A percentile compares a stretch with the other conserved stretches of the same genome.
These are phyloP conservation scores for Sequoiadendron giganteum DNA, from an alignment of 75 land plant species.

Conservation along the genomic window DNA sequence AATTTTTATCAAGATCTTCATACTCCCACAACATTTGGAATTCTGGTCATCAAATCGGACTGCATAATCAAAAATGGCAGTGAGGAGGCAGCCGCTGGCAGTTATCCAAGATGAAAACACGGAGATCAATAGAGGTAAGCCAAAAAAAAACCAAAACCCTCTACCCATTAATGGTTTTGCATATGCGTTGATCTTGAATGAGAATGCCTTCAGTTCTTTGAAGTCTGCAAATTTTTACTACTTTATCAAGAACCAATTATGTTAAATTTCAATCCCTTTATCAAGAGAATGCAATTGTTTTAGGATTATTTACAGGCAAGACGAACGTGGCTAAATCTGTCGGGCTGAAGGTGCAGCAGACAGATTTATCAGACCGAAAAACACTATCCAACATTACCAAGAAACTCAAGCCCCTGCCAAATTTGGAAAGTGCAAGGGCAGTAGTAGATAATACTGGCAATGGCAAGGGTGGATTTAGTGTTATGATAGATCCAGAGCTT, in stretches of 20 bases:
- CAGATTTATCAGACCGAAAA: slow-evolving; percentile 7
- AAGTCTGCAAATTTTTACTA: no score
- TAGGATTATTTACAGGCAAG: neutral
- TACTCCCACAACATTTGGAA: neutral
- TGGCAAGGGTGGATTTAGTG: slow-evolving; percentile 7
- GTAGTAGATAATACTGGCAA: neutral
- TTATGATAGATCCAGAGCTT: neutral
- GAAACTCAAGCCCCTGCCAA: slow-evolving; percentile 11
- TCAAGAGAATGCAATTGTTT: neutral
- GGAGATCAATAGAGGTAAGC: neutral
- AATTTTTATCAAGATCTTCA: neutral
- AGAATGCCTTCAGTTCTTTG: neutral
- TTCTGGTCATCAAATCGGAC: neutral
- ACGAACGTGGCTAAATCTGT: neutral
- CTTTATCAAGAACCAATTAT: no score
- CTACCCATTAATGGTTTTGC: neutral
- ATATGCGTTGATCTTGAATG: neutral
- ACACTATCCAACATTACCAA: slow-evolving; percentile 22
- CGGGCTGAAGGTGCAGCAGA: slow-evolving; percentile 4
- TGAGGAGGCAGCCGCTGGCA: neutral
- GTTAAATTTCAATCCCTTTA: no score
- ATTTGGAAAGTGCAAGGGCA: neutral
- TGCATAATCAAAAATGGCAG: neutral
- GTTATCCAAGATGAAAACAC: neutral
- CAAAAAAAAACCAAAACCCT: neutral